phyloP scores from a whole-genome alignment of 1,139 yeast genomes.

The Saccharomycopsis phalli region DNA sequence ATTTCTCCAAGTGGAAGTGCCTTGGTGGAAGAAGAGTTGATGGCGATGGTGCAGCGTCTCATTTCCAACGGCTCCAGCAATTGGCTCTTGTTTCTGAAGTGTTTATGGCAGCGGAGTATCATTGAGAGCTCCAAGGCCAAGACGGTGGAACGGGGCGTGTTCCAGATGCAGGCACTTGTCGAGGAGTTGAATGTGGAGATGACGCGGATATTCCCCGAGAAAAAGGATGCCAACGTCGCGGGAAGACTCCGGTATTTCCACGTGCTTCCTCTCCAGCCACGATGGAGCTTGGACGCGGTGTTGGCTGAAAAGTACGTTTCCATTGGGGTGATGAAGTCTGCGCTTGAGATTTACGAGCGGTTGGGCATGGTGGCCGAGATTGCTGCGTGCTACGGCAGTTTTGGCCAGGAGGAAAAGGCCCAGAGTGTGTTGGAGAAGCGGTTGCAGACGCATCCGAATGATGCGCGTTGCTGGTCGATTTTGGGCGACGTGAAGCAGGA shows the following conservation, averaged over 20 bases:
- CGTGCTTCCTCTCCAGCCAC: slow-evolving; percentile 68
- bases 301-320: slow-evolving; percentile 87
- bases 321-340: slow-evolving; percentile 77
- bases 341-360: slow-evolving; percentile 82
- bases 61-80: slow-evolving; percentile 38
- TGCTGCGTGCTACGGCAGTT: slow-evolving; percentile 85
- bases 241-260: slow-evolving; percentile 62
- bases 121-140: slow-evolving; percentile 74
- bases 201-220: slow-evolving; percentile 49
- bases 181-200: slow-evolving; percentile 80
- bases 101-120: slow-evolving; percentile 84
- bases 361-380: slow-evolving; percentile 71
- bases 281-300: slow-evolving; percentile 76
- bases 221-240: slow-evolving; percentile 32
- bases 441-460: slow-evolving; percentile 51
- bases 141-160: slow-evolving; percentile 87
- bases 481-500: slow-evolving; percentile 80
- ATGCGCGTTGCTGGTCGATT: slow-evolving; percentile 78
- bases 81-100: slow-evolving; percentile 76
- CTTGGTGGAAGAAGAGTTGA: slow-evolving; percentile 72
- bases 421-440: slow-evolving; percentile 47
- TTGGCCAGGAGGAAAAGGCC: slow-evolving; percentile 67
- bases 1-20: slow-evolving; percentile 66
- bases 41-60: slow-evolving; percentile 66
- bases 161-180: slow-evolving; percentile 87